phyloP scores from a whole-genome alignment of 169 alveolate genomes.

The Cystoisospora suis region DNA sequence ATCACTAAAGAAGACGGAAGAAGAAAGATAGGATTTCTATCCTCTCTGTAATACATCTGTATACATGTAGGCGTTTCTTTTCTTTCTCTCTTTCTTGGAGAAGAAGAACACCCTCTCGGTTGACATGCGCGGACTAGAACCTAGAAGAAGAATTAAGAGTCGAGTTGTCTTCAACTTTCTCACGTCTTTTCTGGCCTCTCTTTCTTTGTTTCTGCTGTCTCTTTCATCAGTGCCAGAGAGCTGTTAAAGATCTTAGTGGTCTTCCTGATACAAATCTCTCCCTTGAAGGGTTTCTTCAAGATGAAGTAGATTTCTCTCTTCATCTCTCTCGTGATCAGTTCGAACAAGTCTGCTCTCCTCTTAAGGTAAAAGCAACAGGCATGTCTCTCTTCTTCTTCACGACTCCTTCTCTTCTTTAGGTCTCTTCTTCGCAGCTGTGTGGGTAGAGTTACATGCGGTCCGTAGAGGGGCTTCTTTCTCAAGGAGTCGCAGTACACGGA shows the following conservation, averaged over 20 bases:
- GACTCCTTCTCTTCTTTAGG: background rate
- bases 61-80: background rate
- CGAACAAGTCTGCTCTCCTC: constrained; percentile 34
- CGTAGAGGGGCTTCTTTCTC: background rate
- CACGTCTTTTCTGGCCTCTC: background rate
- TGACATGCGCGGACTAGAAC: background rate
- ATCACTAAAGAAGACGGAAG: too few species aligned
- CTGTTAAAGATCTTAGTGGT: constrained; percentile 26
- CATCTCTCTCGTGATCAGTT: constrained; percentile 10
- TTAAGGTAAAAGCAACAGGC: background rate
- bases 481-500: background rate
- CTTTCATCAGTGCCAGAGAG: constrained; percentile 21
- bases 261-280: constrained; percentile 1
- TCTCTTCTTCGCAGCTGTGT: background rate
- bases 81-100: background rate
- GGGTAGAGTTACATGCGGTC: background rate
- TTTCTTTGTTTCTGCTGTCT: background rate
- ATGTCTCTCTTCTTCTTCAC: background rate
- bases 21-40: too few species aligned
- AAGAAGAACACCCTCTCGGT: background rate
- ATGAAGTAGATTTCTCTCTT: background rate
- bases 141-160: too few species aligned
- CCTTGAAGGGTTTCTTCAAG: constrained; percentile 33
- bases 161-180: background rate
- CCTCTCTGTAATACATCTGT: too few species aligned